Evolutionary conservation across 768 basidiomycete genomes (phyloP).

Genomic region (Cubamyces lactineus): DNA sequence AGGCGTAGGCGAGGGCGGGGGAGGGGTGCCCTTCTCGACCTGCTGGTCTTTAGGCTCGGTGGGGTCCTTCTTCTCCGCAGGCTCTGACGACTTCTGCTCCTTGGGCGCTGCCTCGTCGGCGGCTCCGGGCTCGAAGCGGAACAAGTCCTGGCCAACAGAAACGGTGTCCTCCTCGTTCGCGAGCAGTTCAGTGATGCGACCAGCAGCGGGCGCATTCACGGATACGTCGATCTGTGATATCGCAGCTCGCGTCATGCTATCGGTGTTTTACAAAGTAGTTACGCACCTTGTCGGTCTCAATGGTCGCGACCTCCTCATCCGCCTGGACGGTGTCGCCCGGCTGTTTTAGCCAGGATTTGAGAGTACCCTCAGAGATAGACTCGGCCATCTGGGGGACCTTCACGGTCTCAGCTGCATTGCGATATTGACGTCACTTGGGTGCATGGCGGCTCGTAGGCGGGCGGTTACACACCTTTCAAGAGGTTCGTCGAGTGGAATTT

Average conservation of each 20-base stretch:
- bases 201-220: constrained; percentile 89
- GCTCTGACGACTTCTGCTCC: constrained; percentile 29
- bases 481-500: constrained; percentile 74
- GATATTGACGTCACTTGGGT: constrained; percentile 28
- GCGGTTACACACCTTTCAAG: constrained; percentile 57
- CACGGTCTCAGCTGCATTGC: constrained; percentile 73
- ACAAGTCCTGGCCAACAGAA: constrained; percentile 91
- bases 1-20: constrained; percentile 47
- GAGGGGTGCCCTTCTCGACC: constrained; percentile 48
- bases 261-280: background rate
- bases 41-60: constrained; percentile 53
- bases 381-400: constrained; percentile 99
- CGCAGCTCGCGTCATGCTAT: background rate
- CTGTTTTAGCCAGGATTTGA: constrained; percentile 93
- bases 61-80: constrained; percentile 42
- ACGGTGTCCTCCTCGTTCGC: constrained; percentile 95
- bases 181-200: constrained; percentile 84
- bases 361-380: constrained; percentile 96
- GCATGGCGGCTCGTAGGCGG: background rate
- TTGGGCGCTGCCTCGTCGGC: constrained; percentile 27
- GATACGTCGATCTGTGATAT: constrained; percentile 87
- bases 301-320: constrained; percentile 97
- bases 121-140: constrained; percentile 82
- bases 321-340: constrained; percentile 87
- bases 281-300: constrained; percentile 96